These are phyloP conservation scores for Cystobasidium tubakii DNA, from an alignment of 768 basidiomycete genomes.

Conservation along the genomic window DNA sequence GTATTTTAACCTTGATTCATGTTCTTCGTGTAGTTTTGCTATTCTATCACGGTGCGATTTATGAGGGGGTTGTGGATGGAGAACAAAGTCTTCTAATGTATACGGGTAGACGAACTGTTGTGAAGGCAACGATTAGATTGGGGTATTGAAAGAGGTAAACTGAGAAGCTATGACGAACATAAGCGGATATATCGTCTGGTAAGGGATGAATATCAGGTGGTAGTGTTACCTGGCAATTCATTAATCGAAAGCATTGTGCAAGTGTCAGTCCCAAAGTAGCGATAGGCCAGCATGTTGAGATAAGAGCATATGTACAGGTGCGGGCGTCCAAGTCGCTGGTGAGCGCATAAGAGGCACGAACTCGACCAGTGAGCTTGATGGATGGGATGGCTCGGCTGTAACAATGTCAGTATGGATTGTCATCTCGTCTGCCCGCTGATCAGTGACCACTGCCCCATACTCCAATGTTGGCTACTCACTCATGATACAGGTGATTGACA, in stretches of 20 bases:
- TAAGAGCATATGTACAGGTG: conserved; percentile 56
- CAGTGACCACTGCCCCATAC: not conserved
- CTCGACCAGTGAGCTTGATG: conserved; percentile 38
- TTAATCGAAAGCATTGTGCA: too few relatives aligned
- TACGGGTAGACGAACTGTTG: conserved; percentile 90
- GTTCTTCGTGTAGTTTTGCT: conserved; percentile 61
- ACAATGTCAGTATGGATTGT: not conserved
- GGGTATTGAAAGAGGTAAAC: conserved; percentile 25
- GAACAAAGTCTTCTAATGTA: conserved; percentile 78
- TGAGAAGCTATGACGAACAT: conserved; percentile 56
- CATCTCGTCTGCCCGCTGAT: not conserved
- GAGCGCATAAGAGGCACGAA: conserved; percentile 81
- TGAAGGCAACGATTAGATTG: not conserved
- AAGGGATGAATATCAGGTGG: conserved; percentile 91
- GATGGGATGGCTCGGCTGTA: conserved; percentile 31
- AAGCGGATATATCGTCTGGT: conserved; percentile 79
- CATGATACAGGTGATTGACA: not conserved
- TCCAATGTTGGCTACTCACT: not conserved
- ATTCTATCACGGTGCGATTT: conserved; percentile 46
- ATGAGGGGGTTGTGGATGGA: conserved; percentile 69
- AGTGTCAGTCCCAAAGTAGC: too few relatives aligned
- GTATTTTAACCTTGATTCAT: conserved; percentile 64
- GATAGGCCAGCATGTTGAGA: not conserved
- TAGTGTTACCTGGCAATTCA: conserved; percentile 64
- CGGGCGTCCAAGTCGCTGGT: conserved; percentile 78